Base-by-base conservation (phyloP, 2,329 filamentous ascomycete species). In the Fragosphaeria purpurea region DNA sequence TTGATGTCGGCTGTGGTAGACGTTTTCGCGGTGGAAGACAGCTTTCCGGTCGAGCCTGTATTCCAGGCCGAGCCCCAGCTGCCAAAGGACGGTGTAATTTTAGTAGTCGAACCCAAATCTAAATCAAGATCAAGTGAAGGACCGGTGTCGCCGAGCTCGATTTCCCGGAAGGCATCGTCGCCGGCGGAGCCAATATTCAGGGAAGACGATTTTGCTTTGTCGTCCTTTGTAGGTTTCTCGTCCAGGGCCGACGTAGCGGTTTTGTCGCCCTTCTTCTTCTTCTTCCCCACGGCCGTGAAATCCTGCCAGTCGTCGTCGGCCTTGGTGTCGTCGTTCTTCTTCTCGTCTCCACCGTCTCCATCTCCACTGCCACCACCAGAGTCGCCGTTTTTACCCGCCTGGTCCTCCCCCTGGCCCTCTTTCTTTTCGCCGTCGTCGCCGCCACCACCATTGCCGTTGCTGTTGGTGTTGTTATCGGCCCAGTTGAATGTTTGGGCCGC, bases 151-250 rank as follows among this genome's bases (percentile, higher is more conserved):
- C 82, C 76, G 32, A 88, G 65, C 59, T 80, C 85, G 56, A 88
- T 80, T 33, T 87, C 82, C 43, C 85, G 74, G 57, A 87, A 86
- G n/a, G 73, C 67, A 50, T 77, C 75, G 45, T 71, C 72, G 30
- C 61, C 58, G 3, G 62, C 53, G 10, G 52, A 61, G 41, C 39
- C 57, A n/a, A 46, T 50, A 7, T 54, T 52, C 7, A 48, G 48
- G 4, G 54, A 41, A 3, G 48, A 35, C 3, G 48, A 22, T 41
- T 34, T 41, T 4, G 8, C 7, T 8, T 51, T 43, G 5, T 56
- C 57, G 7, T 59, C 59, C 32, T 57, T 56, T 32, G 56, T 56
- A 22, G 22, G 22, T 7, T 56, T 53, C 1, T 56, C 46, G 5
- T 59, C 57, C 41, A 59, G 58, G 11, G 57, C 55, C 13, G 63